Percentiles rank a stretch among this genome's conserved stretches.
These are phyloP conservation scores for Blastocystis sp. DNA, from an alignment of 352 stramenopile species.

Conservation along the genomic window DNA sequence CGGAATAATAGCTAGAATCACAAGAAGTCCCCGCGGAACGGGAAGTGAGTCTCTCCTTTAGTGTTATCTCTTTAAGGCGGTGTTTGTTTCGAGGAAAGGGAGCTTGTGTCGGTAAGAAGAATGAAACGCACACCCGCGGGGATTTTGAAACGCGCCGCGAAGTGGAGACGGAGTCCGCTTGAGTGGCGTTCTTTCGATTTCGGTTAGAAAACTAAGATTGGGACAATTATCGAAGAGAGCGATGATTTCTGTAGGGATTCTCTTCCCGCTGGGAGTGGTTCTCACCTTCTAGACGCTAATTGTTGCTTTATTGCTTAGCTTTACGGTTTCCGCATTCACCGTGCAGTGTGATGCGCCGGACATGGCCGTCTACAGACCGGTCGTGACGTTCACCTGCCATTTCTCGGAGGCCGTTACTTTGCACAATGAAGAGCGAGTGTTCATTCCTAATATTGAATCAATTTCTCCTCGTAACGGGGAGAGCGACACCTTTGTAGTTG, in stretches of 20 bases:
- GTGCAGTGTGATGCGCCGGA: constrained; percentile 44
- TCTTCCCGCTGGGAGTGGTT: neutral
- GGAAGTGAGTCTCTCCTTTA: constrained; percentile 20
- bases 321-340: constrained; percentile 17
- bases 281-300: constrained; percentile 61
- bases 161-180: neutral
- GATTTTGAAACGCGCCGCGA: constrained; percentile 1
- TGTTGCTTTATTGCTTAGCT: constrained; percentile 51
- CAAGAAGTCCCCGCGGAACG: neutral
- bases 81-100: neutral
- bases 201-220: constrained; percentile 4
- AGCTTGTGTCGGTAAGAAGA: constrained; percentile 15
- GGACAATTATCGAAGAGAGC: constrained; percentile 14
- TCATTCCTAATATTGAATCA: constrained; percentile 52
- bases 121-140: constrained; percentile 12
- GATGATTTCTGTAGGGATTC: constrained; percentile 44
- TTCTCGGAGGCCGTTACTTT: constrained; percentile 54
- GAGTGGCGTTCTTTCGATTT: neutral
- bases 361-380: constrained; percentile 14
- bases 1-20: constrained; percentile 1
- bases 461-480: constrained; percentile 24
- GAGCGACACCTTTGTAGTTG: constrained; percentile 1
- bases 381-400: constrained; percentile 46
- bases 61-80: neutral
- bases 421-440: constrained; percentile 15